Base-by-base conservation (phyloP, 2,329 filamentous ascomycete species). In the Pseudogymnoascus sp. region DNA sequence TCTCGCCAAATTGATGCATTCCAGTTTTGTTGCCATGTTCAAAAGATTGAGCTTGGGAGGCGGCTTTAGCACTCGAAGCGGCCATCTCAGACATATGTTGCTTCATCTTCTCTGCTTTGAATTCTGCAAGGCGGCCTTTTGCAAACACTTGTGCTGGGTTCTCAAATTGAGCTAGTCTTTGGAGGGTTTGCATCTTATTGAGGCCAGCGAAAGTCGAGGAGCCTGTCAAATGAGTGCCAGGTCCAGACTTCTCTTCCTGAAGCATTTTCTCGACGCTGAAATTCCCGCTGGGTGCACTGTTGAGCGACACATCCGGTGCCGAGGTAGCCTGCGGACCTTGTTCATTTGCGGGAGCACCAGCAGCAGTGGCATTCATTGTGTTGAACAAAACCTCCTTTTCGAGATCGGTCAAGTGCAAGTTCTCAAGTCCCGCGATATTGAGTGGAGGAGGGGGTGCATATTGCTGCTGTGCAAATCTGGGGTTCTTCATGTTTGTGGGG, bases 171-270 rank as follows among this genome's bases (percentile, higher is more conserved):
- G 72, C 68, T 2, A 73, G 65, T 62, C 71, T 65, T 48, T 73
- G 71, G 19, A 73, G 64, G 21, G 71, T 72, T 45, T 74, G 72
- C 72, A 73, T 73, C 63, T 72, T 73, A 41, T 72, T 69, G 6
- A 71, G 62, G 5, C 70, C 70, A 41, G 69, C 66, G 19, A 69
- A 60, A 10, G 51, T 57, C 5, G 51, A 34, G 11, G 51, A 57
- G 13, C 60, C 60, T 31, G 39, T 11, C 21, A 43, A 25, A 43
- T 39, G 60, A 11, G 34, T 14, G 21, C 60, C 31, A 19, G 60
- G 19, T 11, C 36, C 36, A 41, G 34, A 43, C n/a, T 19, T n/a
- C 13, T 39, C 60, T 14, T 39, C 39, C 8, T 61, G 36, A 25
- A 41, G 34, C 34, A 61, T 61, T 61, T 41, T 61, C 14, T 43